Conservation (phyloP, 148 eudicot species). For the Agrostemma githago region DNA sequence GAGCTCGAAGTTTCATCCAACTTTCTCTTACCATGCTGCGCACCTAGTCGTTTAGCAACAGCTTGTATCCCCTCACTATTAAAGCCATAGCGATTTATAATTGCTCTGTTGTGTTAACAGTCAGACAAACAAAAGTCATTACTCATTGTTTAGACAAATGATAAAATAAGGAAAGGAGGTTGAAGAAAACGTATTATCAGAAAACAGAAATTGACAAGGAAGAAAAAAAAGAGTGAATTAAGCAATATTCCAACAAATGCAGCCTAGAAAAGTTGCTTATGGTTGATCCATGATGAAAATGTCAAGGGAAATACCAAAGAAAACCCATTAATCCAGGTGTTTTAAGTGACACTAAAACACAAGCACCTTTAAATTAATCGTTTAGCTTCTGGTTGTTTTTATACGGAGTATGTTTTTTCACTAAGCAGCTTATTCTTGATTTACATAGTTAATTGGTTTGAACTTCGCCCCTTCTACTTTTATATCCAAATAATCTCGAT, state of each 20-base stretch:
- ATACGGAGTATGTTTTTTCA: too few species aligned
- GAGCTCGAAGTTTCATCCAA: constrained; percentile 81
- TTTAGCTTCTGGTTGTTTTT: too few species aligned
- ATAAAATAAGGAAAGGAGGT: neutral
- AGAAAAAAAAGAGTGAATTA: neutral
- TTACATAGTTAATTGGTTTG: too few species aligned
- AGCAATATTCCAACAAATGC: neutral
- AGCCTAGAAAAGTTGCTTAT: neutral
- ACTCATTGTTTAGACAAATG: neutral
- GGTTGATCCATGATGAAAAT: constrained; percentile 1
- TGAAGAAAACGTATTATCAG: neutral
- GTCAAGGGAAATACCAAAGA: neutral
- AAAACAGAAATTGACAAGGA: neutral
- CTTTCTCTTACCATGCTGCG: constrained; percentile 98
- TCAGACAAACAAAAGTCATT: neutral
- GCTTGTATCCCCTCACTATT: constrained; percentile 97
- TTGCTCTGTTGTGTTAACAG: constrained; percentile 69
- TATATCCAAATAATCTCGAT: neutral
- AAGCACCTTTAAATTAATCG: too few species aligned
- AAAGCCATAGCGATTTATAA: constrained; percentile 92
- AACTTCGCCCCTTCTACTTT: too few species aligned
- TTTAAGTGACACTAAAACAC: too few species aligned
- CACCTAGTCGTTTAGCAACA: constrained; percentile 92
- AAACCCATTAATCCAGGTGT: neutral
- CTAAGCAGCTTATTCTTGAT: too few species aligned